phyloP scores from a whole-genome alignment of 257 asterid genomes.

The Perilla frutescens region DNA sequence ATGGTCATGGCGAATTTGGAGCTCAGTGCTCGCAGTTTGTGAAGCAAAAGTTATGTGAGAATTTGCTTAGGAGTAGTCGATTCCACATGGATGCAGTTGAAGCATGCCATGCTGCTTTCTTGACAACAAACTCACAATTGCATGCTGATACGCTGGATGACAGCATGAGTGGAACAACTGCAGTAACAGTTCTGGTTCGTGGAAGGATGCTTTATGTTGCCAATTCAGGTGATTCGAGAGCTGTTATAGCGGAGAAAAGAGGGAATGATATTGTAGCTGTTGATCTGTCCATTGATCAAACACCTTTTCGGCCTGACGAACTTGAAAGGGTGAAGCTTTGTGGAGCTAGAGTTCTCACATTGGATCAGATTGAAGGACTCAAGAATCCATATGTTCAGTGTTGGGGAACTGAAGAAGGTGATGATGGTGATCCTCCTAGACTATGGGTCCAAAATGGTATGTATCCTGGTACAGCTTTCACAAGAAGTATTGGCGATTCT shows the following conservation, averaged over 20 bases:
- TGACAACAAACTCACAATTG: constrained; percentile 79
- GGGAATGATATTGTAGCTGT: constrained; percentile 79
- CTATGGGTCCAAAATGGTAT: constrained; percentile 96
- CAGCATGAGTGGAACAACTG: constrained; percentile 99
- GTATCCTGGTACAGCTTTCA: constrained; percentile 99
- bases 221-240: constrained; percentile 94
- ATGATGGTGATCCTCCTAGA: constrained; percentile 99
- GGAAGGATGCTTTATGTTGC: constrained; percentile 82
- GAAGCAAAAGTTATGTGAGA: constrained; percentile 80
- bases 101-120: constrained; percentile 79
- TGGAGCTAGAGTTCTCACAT: constrained; percentile 97
- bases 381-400: constrained; percentile 81
- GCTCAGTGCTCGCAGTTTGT: constrained; percentile 92
- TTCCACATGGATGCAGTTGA: constrained; percentile 77
- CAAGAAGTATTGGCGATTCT: constrained; percentile 96
- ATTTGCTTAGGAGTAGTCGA: constrained; percentile 75
- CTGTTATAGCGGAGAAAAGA: constrained; percentile 77
- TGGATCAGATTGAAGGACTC: constrained; percentile 98
- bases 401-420: constrained; percentile 97
- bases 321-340: constrained; percentile 82
- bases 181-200: constrained; percentile 77
- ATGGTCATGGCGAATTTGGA: constrained; percentile 96
- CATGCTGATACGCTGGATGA: constrained; percentile 82
- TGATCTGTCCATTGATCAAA: constrained; percentile 87
- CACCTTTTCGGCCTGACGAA: constrained; percentile 91